A percentile compares a stretch with the other conserved stretches of the same genome.
Evolutionary conservation across 2,329 filamentous ascomycete species (phyloP).

Genomic region (Bipolaris sorokiniana): DNA sequence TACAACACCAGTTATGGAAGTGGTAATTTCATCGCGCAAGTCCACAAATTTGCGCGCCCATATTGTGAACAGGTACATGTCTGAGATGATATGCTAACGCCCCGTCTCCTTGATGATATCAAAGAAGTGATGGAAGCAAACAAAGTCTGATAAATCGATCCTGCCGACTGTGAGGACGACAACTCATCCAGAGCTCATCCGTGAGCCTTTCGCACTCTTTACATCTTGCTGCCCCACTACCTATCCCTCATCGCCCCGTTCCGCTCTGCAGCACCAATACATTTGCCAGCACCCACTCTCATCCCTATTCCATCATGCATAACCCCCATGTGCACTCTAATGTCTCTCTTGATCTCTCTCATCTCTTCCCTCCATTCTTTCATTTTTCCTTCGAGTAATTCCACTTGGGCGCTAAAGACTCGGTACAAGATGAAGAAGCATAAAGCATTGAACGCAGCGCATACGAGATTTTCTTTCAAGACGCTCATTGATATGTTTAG

Average conservation of each 20-base stretch:
- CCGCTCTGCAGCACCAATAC: not conserved
- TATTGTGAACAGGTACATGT: too few species aligned
- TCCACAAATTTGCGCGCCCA: too few species aligned
- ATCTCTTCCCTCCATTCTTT: not conserved
- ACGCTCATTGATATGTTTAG: not conserved
- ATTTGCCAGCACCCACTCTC: not conserved
- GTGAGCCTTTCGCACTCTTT: too few species aligned
- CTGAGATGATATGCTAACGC: too few species aligned
- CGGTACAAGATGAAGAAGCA: conserved; percentile 4
- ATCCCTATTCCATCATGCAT: not conserved
- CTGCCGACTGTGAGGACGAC: too few species aligned
- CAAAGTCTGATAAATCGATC: too few species aligned
- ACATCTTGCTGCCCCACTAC: not conserved
- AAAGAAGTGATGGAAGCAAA: too few species aligned
- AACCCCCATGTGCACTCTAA: not conserved
- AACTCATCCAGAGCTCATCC: too few species aligned
- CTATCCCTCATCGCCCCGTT: not conserved
- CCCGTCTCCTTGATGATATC: too few species aligned
- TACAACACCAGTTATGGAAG: too few species aligned
- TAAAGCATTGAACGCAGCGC: not conserved
- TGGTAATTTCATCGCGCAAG: too few species aligned
- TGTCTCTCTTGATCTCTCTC: not conserved
- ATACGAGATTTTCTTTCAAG: not conserved
- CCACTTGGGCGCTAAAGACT: conserved; percentile 2
- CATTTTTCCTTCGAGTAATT: not conserved